phyloP scores from a whole-genome alignment of 2,329 filamentous ascomycete species.

The Monilinia fructigena region DNA sequence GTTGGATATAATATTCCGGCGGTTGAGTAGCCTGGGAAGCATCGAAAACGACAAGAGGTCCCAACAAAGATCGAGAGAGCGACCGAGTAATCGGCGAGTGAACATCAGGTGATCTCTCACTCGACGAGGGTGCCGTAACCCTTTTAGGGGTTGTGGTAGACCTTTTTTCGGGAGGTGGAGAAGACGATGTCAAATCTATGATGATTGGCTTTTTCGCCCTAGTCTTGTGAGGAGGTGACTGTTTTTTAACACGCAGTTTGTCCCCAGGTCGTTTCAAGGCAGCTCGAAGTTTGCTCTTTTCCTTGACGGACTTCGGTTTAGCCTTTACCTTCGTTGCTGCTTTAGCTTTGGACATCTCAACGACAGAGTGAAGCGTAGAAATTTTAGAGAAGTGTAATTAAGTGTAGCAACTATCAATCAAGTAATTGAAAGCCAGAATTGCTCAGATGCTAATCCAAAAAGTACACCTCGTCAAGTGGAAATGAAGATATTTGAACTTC shows the following conservation, averaged over 20 bases:
- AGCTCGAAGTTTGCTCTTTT: background rate
- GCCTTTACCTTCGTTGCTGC: background rate
- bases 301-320: background rate
- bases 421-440: background rate
- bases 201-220: background rate
- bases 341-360: background rate
- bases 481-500: background rate
- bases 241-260: background rate
- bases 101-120: background rate
- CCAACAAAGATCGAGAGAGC: background rate
- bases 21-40: background rate
- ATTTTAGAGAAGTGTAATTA: too few relatives aligned
- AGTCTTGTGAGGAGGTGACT: too few relatives aligned
- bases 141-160: background rate
- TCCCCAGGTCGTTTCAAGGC: background rate
- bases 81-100: background rate
- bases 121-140: too few relatives aligned
- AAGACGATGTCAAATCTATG: constrained; percentile 6
- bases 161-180: background rate
- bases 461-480: background rate
- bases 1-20: background rate
- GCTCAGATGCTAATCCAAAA: background rate
- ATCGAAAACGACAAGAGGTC: background rate
- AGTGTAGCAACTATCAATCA: background rate
- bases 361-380: too few relatives aligned